Evolutionary conservation across 305 asterid species (phyloP), one percentile per base, ranked within the genome.

Genomic region (Galium porrigens): DNA sequence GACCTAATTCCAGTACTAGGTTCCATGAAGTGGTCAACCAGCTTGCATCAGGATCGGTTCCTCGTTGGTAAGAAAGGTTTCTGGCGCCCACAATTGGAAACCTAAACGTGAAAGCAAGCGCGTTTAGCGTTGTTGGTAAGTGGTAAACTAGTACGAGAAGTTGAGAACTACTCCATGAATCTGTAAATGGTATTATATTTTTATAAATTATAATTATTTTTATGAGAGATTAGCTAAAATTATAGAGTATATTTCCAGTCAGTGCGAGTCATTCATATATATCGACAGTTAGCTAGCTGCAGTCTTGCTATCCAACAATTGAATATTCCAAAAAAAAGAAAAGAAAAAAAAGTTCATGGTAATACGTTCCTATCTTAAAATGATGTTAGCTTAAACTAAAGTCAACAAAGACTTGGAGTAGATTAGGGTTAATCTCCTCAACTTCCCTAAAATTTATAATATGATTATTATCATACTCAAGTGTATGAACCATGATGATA

Each of bases 41-140:
- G 74, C 49, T 61, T 87, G 48, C 82, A 81, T 73, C 95, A 80
- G 63, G 81, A 80, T 61, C 86, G 82, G 82, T 89, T 86, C 77
- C 95, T 92, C 65, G 85, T 89, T 64, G 89, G 90, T n/a, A 78
- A 83, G 84, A 92, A 89, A 78, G 83, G 76, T 46, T 83, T 85
- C 70, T 89, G 95, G 96, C 83, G 96, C 62, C 98, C 96, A 30
- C 73, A 56, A 57, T 64, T 49, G 34, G 72, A 62, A 10, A 67
- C 74, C 52, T 58, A 59, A 65, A 69, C 68, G 73, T 79, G 65
- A 68, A 52, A 67, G 58, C 39, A 58, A 33, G 20, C 14, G 41
- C 17, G 46, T 33, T 58, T 57, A n/a, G 36, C 61, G 5, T 32
- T 15, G 12, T 3, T 58, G 63, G 12, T 58, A 29, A 0, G 18